Evolutionary conservation across 75 land plant genomes (phyloP), one percentile per base, ranked within the genome.

Genomic region (Isoetes taiwanensis): DNA sequence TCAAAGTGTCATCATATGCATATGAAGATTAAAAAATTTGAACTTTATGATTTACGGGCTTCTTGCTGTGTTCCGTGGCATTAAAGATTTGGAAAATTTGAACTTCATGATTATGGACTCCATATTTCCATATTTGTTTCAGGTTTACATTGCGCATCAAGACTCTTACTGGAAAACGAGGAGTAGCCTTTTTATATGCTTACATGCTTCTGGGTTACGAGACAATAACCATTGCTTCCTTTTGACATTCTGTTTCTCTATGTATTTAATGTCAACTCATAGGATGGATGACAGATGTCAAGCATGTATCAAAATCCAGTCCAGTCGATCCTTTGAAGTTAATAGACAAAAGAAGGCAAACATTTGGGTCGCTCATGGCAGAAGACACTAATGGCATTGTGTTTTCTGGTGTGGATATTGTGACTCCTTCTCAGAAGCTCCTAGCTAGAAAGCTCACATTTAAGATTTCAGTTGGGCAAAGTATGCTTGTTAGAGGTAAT

Each of bases 121-220:
- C n/a, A n/a, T n/a, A n/a, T n/a, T n/a, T n/a, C n/a, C n/a, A n/a
- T n/a, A 27, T 56, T 27, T 9, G 29, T 16, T 65, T 16, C 67
- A 94, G 99, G 99, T 94, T 94, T 62, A 88, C 99, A 8, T 84
- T 79, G 81, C 77, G 99, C 72, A 94, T 94, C 96, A 81, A 76
- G 72, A 54, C 76, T 34, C 71, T 94, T 21, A 94, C 96, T 16
- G 99, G 99, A 34, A 61, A 32, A 41, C 70, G 96, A 52, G 99
- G 99, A 28, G 90, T 94, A 71, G 79, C 70, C 29, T 85, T 88
- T 56, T 62, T 94, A 54, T 94, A 94, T 68, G 80, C 88, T 5
- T 94, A 94, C 72, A 94, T 94, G 96, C 72, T 94, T 19, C 68
- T 88, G 24, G 99, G 99, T 38, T 68, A 37, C 39, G 39, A 9